Percentiles rank a stretch among this genome's conserved stretches.
phyloP scores from a whole-genome alignment of 2,329 filamentous ascomycete genomes.

The Leptodontidium sp. region DNA sequence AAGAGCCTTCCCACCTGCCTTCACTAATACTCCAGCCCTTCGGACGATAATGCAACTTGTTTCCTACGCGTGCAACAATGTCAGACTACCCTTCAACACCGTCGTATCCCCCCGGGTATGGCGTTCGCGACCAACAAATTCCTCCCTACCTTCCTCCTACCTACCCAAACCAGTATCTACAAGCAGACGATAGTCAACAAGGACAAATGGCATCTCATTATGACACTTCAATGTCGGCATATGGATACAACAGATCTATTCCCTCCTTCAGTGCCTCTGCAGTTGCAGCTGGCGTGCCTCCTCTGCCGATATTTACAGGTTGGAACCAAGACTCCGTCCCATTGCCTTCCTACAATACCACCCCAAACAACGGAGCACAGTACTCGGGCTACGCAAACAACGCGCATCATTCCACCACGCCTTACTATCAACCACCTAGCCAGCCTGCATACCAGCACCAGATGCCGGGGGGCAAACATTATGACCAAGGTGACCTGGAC shows the following conservation, averaged over 20 bases:
- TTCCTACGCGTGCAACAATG: slow-evolving; percentile 47
- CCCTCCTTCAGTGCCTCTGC: slow-evolving; percentile 41
- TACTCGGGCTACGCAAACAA: slow-evolving; percentile 34
- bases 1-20: slow-evolving; percentile 27
- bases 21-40: slow-evolving; percentile 33
- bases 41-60: slow-evolving; percentile 35
- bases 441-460: slow-evolving; percentile 39
- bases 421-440: slow-evolving; percentile 34
- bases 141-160: slow-evolving; percentile 41
- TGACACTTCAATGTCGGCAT: slow-evolving; percentile 40
- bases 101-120: slow-evolving; percentile 50
- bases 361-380: slow-evolving; percentile 30
- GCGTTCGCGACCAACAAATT: slow-evolving; percentile 39
- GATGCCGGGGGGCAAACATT: slow-evolving; percentile 33
- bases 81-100: slow-evolving; percentile 56
- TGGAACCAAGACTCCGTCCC: slow-evolving; percentile 44
- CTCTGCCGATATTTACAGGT: slow-evolving; percentile 44
- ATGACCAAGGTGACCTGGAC: slow-evolving; percentile 80
- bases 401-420: slow-evolving; percentile 30
- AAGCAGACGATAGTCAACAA: slow-evolving; percentile 39
- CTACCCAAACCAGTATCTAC: slow-evolving; percentile 41
- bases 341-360: slow-evolving; percentile 37
- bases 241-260: slow-evolving; percentile 43
- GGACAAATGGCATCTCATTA: slow-evolving; percentile 39
- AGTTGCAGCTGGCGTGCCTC: slow-evolving; percentile 41